Conservation (phyloP, 2,329 filamentous ascomycete genomes). For the Exophiala dermatitidis region DNA sequence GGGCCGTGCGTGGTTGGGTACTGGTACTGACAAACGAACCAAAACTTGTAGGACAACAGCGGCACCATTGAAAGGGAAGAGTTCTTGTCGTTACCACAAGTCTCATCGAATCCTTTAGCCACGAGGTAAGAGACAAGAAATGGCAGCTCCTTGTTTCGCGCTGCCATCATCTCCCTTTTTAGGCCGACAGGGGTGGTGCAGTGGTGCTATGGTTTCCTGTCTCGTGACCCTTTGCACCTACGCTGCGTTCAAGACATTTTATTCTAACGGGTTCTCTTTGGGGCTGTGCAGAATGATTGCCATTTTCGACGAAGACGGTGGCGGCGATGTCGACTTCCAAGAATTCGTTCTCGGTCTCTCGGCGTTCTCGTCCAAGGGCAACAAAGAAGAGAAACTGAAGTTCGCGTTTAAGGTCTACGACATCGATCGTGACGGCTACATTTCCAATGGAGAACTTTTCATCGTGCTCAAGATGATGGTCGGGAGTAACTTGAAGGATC, state of each 20-base stretch:
- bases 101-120: constrained; percentile 93
- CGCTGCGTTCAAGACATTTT: no score
- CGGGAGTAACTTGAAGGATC: constrained; percentile 96
- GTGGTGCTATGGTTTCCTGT: no score
- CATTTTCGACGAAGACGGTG: constrained; percentile 97
- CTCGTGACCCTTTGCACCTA: no score
- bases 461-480: constrained; percentile 99
- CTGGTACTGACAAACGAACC: no score
- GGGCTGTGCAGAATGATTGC: constrained; percentile 73
- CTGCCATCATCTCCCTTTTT: no score
- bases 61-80: constrained; percentile 98
- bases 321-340: constrained; percentile 96
- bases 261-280: not conserved
- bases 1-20: no score
- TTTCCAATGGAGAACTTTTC: constrained; percentile 97
- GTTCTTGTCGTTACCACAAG: constrained; percentile 93
- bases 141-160: no score
- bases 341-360: constrained; percentile 94
- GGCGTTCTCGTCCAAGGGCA: constrained; percentile 94
- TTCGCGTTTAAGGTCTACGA: constrained; percentile 99
- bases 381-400: constrained; percentile 96
- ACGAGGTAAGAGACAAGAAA: constrained; percentile 57
- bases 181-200: no score
- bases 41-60: constrained; percentile 69
- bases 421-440: constrained; percentile 96